Evolutionary conservation across 305 asterid species (phyloP), one percentile per base, ranked within the genome.

Genomic region (Lippia alba): DNA sequence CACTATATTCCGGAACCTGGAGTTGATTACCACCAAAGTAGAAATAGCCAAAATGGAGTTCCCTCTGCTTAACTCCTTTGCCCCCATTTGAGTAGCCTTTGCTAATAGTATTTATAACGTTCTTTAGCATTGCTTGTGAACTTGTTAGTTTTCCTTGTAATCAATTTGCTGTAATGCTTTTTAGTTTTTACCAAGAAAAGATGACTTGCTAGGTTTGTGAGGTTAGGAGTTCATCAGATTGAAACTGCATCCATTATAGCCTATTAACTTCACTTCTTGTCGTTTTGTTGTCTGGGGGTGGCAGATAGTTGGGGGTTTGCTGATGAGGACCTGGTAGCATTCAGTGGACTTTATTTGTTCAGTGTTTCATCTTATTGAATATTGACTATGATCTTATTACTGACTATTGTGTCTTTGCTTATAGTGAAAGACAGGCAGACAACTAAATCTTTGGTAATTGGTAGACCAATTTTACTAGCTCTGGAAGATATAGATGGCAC

Each of bases 401-500:
- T 16, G 59, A 61, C 24, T 51, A 34, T 46, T 69, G 44, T 62
- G 53, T 66, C 18, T 63, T 56, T 57, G 64, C 61, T 41, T 60
- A 60, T 77, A 92, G 99, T 69, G 36, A 95, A 87, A 80, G 98
- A 95, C 75, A 90, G 84, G 74, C 91, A 76, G 73, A 71, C 89
- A 63, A 87, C 73, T 56, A 95, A 92, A 71, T 90, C 97, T 59
- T 64, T 87, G 81, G 98, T 95, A 68, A 64, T 92, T 80, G 99
- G 99, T 40, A 79, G 97, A 58, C 99, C 99, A 45, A 80, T 95
- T 81, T 85, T 95, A 83, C 98, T 95, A 82, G 99, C 99, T 59
- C 81, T 95, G 78, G 99, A 95, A 89, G 98, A 95, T 74, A 83
- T 88, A 68, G 99, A 95, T 61, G 99, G 99, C 75, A 87, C 95